Base-by-base conservation (phyloP, 306 rosid species). In the Prunus fruticosa region DNA sequence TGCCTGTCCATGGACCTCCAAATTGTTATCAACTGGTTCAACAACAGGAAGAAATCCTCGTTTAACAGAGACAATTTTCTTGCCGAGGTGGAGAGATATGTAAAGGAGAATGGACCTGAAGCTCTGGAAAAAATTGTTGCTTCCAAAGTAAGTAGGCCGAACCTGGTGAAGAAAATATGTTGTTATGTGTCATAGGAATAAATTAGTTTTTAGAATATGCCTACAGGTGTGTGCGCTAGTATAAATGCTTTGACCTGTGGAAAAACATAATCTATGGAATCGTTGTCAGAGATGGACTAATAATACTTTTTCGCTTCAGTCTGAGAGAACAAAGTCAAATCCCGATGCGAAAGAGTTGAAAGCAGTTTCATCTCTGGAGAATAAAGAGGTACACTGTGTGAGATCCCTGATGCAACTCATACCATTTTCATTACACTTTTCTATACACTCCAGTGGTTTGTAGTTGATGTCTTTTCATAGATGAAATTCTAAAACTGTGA, bases 21-120 rank as follows among this genome's bases (percentile, higher is more conserved):
- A 41, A 64, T 16, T 38, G 5, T 69, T 61, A n/a, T 68, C 2
- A 43, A 68, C 72, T 50, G 71, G 79, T 79, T 84, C 72, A 62
- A 61, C n/a, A 77, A 67, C 50, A 43, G 64, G 84, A 79, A 43
- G 84, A 76, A 61, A 22, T 11, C 75, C 7, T 72, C 63, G 8
- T 5, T 52, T 18, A 25, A 51, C 82, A 84, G 74, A 63, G 85
- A 88, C 6, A n/a, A 65, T 69, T 65, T 86, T 73, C 69, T 84
- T 23, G 27, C 68, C 62, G 82, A 80, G 63, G 86, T 81, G 38
- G 95, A 90, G 81, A 76, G 52, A 23, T 86, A 60, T 50, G 69
- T 86, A 18, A 61, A 85, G 41, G 84, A 81, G 49, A 86, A 84
- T 75, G 92, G 89, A 77, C 25, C 83, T 50, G 89, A 86, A 78